Base-by-base conservation (phyloP, 2,329 filamentous ascomycete genomes). In the Penicillium sp. region DNA sequence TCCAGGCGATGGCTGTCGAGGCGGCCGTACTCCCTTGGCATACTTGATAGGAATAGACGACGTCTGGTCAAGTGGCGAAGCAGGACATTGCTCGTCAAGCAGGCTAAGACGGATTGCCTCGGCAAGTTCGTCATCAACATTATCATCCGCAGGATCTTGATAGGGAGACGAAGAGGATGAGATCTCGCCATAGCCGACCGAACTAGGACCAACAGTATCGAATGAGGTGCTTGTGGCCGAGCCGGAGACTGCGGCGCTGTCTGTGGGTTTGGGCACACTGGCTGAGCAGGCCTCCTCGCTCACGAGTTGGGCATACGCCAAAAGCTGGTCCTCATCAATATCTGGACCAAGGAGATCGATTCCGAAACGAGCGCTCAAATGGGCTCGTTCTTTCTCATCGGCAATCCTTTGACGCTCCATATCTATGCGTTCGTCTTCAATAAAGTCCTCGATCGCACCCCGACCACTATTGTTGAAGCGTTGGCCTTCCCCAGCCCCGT, bases 381-480 rank as follows among this genome's bases (percentile, higher is more conserved):
- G 85, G 16, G 85, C 82, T 53, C 85, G 80, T 67, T 95, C 88
- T 54, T 86, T 87, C 24, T 81, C 80, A 38, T 85, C 83, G 42
- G 85, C 82, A 32, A 86, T 78, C 63, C 87, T 85, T 67, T 96
- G 90, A 9, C 82, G 82, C 53, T 89, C 87, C 53, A 97, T 81
- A 70, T 96, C 92, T 42, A 86, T 82, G 62, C 89, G 84, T 72
- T 97, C 93, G n/a, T 89, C 88, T 39, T 87, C 87, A 60, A 97
- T 97, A 68, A 92, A 92, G 61, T 88, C 88, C 57, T 87, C 85
- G 35, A 96, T 80, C 24, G 88, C 86, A 18, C 85, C 87, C 42
- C 89, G 84, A 20, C 87, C 82, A 35, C 80, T 83, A n/a, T 79
- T 82, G 38, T 79, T 80, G 62, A 86, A 85, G 9, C 82, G 79